Evolutionary conservation across 805 yeast genomes (phyloP).

Genomic region (Yarrowia keelungensis): DNA sequence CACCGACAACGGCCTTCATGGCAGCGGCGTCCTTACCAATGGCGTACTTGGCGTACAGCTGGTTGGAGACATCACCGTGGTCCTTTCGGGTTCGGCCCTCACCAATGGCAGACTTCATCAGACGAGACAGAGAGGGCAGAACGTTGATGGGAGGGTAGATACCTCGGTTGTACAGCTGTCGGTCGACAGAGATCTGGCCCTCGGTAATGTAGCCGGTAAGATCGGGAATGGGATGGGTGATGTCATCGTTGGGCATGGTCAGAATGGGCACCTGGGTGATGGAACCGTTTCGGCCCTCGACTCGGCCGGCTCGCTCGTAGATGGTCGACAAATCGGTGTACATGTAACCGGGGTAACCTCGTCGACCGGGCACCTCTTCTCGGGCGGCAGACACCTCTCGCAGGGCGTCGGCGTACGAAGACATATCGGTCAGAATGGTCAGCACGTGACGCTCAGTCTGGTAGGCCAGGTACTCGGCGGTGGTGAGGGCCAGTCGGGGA

Average conservation of each 20-base stretch:
- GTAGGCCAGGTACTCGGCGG: slow-evolving; percentile 98
- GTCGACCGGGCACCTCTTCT: slow-evolving; percentile 99
- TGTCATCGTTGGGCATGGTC: slow-evolving; percentile 99
- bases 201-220: slow-evolving; percentile 99
- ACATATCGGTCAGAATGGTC: slow-evolving; percentile 98
- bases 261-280: slow-evolving; percentile 98
- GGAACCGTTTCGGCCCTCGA: slow-evolving; percentile 99
- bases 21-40: slow-evolving; percentile 99
- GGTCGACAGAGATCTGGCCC: slow-evolving; percentile 97
- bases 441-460: slow-evolving; percentile 99
- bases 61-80: slow-evolving; percentile 99
- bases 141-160: slow-evolving; percentile 99
- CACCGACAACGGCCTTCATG: slow-evolving; percentile 99
- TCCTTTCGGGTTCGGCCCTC: slow-evolving; percentile 99
- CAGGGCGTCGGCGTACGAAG: slow-evolving; percentile 99
- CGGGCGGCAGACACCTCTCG: slow-evolving; percentile 99
- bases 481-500: slow-evolving; percentile 97
- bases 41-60: slow-evolving; percentile 97
- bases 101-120: slow-evolving; percentile 99
- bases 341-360: slow-evolving; percentile 99
- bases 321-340: slow-evolving; percentile 99
- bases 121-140: slow-evolving; percentile 94
- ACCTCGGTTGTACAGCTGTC: slow-evolving; percentile 96
- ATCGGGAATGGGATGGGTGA: slow-evolving; percentile 99
- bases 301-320: slow-evolving; percentile 99